phyloP scores from a whole-genome alignment of 805 yeast genomes.

The Wickerhamiella dianesei region DNA sequence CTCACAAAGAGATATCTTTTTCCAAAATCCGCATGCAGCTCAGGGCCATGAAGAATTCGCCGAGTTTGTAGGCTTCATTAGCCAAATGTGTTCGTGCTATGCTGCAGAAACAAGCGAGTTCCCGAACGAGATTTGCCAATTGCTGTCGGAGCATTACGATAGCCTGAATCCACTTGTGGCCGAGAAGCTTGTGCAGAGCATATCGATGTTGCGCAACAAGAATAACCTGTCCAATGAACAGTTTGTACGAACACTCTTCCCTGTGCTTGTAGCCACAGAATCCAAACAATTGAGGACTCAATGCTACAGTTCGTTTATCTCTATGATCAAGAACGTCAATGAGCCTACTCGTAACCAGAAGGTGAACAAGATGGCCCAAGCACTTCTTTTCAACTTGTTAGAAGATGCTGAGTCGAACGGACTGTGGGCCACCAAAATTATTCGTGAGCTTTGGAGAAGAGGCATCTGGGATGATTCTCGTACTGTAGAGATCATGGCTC shows the following conservation, averaged over 20 bases:
- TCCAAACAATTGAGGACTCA: constrained; percentile 75
- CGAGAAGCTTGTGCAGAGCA: constrained; percentile 80
- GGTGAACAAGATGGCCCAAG: constrained; percentile 81
- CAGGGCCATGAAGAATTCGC: constrained; percentile 54
- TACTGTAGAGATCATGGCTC: constrained; percentile 95
- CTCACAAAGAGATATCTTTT: constrained; percentile 74
- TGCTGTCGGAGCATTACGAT: constrained; percentile 63
- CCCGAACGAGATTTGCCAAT: constrained; percentile 62
- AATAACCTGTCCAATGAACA: constrained; percentile 65
- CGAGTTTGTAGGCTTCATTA: constrained; percentile 77
- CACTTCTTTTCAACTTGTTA: constrained; percentile 71
- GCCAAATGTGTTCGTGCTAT: constrained; percentile 83
- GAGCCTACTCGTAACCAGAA: constrained; percentile 83
- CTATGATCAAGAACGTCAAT: constrained; percentile 69
- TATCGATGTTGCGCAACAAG: constrained; percentile 83
- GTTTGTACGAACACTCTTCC: constrained; percentile 77
- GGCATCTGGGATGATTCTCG: constrained; percentile 97
- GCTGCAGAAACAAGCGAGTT: constrained; percentile 78
- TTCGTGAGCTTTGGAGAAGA: constrained; percentile 93
- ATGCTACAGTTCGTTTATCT: constrained; percentile 64
- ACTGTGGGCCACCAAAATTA: constrained; percentile 88
- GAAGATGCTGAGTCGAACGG: constrained; percentile 77
- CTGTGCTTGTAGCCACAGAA: constrained; percentile 52
- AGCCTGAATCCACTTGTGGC: constrained; percentile 72
- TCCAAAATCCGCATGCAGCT: constrained; percentile 52